A percentile compares a stretch with the other conserved stretches of the same genome.
phyloP scores from a whole-genome alignment of 306 rosid genomes.

The Nissolia schottii region DNA sequence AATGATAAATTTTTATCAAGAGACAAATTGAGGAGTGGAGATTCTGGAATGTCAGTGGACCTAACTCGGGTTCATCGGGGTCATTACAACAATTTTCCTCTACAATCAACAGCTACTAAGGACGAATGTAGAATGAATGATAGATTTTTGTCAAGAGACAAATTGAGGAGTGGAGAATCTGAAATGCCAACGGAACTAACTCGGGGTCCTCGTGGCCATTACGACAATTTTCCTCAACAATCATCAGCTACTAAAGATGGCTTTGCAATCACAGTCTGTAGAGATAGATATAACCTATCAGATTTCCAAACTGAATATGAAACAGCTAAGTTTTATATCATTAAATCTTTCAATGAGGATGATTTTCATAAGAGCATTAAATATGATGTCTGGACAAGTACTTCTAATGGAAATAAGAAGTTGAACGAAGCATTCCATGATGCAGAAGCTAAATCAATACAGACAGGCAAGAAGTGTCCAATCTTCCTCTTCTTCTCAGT shows the following conservation, averaged over 20 bases:
- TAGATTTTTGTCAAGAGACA: slow-evolving; percentile 32
- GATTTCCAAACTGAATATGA: slow-evolving; percentile 58
- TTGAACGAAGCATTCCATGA: slow-evolving; percentile 58
- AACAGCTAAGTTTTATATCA: slow-evolving; percentile 63
- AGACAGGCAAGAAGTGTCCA: slow-evolving; percentile 50
- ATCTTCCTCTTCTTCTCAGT: slow-evolving; percentile 88
- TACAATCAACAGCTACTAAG: slow-evolving; percentile 32
- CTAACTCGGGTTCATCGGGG: slow-evolving; percentile 70
- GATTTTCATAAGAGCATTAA: slow-evolving; percentile 73
- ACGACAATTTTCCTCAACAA: slow-evolving; percentile 28
- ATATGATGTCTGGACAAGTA: slow-evolving; percentile 87
- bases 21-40: slow-evolving; percentile 41
- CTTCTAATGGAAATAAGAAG: slow-evolving; percentile 69
- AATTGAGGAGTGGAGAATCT: slow-evolving; percentile 39
- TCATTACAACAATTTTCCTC: slow-evolving; percentile 26
- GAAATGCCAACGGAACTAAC: slow-evolving; percentile 44
- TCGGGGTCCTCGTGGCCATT: slow-evolving; percentile 68
- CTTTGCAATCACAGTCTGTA: slow-evolving; percentile 24
- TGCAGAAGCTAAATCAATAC: slow-evolving; percentile 45
- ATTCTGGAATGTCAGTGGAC: slow-evolving; percentile 43
- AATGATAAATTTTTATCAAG: slow-evolving; percentile 23
- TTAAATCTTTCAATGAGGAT: slow-evolving; percentile 89
- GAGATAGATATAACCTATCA: slow-evolving; percentile 55
- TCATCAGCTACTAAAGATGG: slow-evolving; percentile 43
- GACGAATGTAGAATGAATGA: background rate